Base-by-base conservation (phyloP, 179 eudicot species). In the Dionaea muscipula region DNA sequence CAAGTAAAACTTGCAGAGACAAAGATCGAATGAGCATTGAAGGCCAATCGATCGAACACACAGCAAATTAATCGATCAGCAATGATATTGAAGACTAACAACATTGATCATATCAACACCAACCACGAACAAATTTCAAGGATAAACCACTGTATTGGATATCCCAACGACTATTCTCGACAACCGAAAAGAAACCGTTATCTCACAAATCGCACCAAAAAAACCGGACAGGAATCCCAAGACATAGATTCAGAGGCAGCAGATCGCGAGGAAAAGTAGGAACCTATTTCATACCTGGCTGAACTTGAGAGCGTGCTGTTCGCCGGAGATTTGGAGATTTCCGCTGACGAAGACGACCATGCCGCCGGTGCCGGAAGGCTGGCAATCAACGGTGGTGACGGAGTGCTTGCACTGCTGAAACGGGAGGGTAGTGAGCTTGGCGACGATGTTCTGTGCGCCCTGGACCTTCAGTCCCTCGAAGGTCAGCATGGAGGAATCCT, bases 281-380 rank as follows among this genome's bases (percentile, higher is more conserved):
- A n/a, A 12, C 15, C 43, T 6, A 43, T 43, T 43, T 7, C 20
- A 31, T 15, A 85, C 95, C 95, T 84, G 91, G 39, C 91, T 86
- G 71, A 87, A 87, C 54, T 75, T 80, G 58, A 87, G 89, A 1
- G 76, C 69, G 44, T 87, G 89, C 9, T 76, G 78, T 64, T 87
- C 96, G 28, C 89, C 86, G 7, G 72, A 59, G 39, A 84, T 84
- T 47, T 81, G 85, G 23, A 87, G 85, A 25, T 71, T 76, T 17
- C 94, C 94, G 28, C 83, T 75, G 53, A 84, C 96, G 18, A 84
- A 82, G 11, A 88, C 96, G 15, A 88, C 79, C 81, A 88, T 62
- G 22, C 81, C 90, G 2, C 76, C 90, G 24, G 80, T 62, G 20
- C 81, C 41, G 20, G 94, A 82, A 14, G 96, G 96, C 78, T 88